Percentiles rank a stretch among this genome's conserved stretches.
Conservation (phyloP, 768 basidiomycete genomes). For the Holtermannia corniformis region DNA sequence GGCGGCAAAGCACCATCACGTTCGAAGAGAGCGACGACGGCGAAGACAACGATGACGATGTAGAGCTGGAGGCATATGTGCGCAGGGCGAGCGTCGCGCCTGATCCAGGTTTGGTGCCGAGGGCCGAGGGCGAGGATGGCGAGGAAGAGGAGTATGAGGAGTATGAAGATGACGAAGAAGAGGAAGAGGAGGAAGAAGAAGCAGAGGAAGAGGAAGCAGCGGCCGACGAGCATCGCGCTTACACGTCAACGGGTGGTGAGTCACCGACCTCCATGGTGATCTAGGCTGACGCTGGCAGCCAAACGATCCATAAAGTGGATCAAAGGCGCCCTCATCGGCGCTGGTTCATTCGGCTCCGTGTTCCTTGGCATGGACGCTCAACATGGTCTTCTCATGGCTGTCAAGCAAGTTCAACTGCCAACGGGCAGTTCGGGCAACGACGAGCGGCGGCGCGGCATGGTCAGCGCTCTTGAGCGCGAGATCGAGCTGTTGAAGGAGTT, state of each 20-base stretch:
- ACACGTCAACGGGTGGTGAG: conserved; percentile 52
- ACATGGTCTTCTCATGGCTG: conserved; percentile 85
- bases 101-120: conserved; percentile 3
- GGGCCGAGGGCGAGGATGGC: conserved; percentile 13
- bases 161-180: conserved; percentile 13
- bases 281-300: conserved; percentile 32
- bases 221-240: conserved; percentile 47
- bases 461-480: conserved; percentile 82
- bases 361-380: conserved; percentile 92
- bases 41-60: conserved; percentile 41
- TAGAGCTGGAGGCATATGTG: neutral
- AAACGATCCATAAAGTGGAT: conserved; percentile 80
- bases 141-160: conserved; percentile 12
- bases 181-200: conserved; percentile 14
- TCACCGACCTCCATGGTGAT: neutral
- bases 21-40: conserved; percentile 57
- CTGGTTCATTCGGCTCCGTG: conserved; percentile 89
- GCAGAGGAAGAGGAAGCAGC: conserved; percentile 21
- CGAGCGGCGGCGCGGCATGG: conserved; percentile 88
- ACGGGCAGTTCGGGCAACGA: conserved; percentile 74
- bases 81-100: neutral
- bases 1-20: conserved; percentile 48
- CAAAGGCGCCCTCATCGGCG: conserved; percentile 88
- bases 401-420: conserved; percentile 91
- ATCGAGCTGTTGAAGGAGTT: conserved; percentile 93